Evolutionary conservation across 2,329 filamentous ascomycete species (phyloP), one percentile per base, ranked within the genome.

Genomic region (Colletotrichum lentis): DNA sequence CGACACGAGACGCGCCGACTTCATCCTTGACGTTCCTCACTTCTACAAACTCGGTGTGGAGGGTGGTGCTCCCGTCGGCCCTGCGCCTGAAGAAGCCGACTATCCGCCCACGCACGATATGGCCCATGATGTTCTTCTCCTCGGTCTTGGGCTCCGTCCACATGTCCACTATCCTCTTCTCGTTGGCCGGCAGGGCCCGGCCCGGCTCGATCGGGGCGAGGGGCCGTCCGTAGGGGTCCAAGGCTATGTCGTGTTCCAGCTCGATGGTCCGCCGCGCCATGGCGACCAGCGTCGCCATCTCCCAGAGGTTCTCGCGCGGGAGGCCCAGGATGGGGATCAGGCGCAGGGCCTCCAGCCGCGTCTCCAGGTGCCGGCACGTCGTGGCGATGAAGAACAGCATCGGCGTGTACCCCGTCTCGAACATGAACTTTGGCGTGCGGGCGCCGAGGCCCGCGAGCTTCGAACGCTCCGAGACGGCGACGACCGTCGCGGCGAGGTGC

Each of bases 331-430:
- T 22, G 1, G 66, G 62, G 24, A 69, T 66, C 18, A 66, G 20
- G 18, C 64, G 62, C 18, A 69, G 5, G 18, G 61, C 14, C 7
- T 69, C 37, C 5, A 69, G 35, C 20, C 66, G 43, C 10, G 62
- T 69, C 8, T 69, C 62, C 3, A 69, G 14, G 4, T 67, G 58
- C 12, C 67, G 64, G n/a, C 67, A 69, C 5, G 39, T 52, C 1
- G 31, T 60, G 11, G 52, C 53, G 24, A 69, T 55, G 5, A 66
- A 67, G 35, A 67, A 69, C 12, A 69, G 24, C 64, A 69, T 67
- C 2, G 67, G 67, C 2, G 49, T 43, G 57, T 62, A 69, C 3
- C 67, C 67, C 7, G 64, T 69, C 4, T 69, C 67, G 11, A 69
- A 69, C 22, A 57, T 54, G 4, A 69, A 69, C 14, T 63, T 69